Evolutionary conservation across 2,329 filamentous ascomycete genomes (phyloP).

Genomic region (Sphaerostilbella broomeana): DNA sequence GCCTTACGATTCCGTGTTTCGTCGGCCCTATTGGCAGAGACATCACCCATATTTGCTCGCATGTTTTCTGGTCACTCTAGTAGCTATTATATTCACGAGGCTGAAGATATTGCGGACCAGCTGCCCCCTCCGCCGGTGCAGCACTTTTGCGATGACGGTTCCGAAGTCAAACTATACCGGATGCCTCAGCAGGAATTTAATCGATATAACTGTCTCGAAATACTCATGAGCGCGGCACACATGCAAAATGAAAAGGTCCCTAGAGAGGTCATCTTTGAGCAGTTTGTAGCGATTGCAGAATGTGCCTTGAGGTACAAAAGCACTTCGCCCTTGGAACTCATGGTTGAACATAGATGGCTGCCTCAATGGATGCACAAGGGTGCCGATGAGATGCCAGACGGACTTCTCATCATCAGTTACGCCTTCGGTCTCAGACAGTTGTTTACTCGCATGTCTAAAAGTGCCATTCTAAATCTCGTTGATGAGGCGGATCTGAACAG

Average conservation of each 20-base stretch:
- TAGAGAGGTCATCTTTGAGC: conserved; percentile 38
- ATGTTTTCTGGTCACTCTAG: conserved; percentile 35
- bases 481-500: conserved; percentile 37
- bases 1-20: conserved; percentile 46
- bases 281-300: conserved; percentile 47
- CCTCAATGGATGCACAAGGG: conserved; percentile 45
- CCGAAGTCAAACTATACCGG: conserved; percentile 40
- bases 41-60: conserved; percentile 45
- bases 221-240: conserved; percentile 46
- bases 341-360: conserved; percentile 46
- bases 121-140: conserved; percentile 30
- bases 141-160: conserved; percentile 37
- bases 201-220: conserved; percentile 34
- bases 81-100: conserved; percentile 29
- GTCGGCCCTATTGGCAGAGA: conserved; percentile 43
- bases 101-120: conserved; percentile 29
- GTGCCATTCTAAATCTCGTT: conserved; percentile 38
- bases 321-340: conserved; percentile 43
- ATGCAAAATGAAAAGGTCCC: conserved; percentile 42
- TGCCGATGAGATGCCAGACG: conserved; percentile 43
- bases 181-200: conserved; percentile 48
- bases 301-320: conserved; percentile 44
- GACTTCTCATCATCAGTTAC: conserved; percentile 46
- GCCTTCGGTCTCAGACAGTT: conserved; percentile 43
- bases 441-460: conserved; percentile 45